phyloP scores from a whole-genome alignment of 257 asterid species.

The Solanum pinnatisectum region DNA sequence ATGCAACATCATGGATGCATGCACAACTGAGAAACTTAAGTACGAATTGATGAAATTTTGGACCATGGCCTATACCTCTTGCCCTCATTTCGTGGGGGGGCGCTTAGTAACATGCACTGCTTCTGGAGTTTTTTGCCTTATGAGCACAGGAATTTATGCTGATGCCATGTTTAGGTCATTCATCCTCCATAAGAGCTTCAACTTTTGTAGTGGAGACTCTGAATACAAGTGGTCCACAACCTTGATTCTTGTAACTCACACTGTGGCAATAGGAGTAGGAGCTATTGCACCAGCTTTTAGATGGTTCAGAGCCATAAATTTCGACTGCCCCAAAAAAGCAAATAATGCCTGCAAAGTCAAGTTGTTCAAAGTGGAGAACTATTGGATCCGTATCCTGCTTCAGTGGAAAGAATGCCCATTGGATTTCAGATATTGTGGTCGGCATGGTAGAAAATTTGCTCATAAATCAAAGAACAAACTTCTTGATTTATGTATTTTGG shows the following conservation, averaged over 20 bases:
- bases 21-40: conserved; percentile 25
- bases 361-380: conserved; percentile 35
- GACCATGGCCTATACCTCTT: conserved; percentile 89
- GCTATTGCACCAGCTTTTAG: conserved; percentile 64
- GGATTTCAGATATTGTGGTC: conserved; percentile 26
- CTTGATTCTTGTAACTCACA: conserved; percentile 45
- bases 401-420: conserved; percentile 49
- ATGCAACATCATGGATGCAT: conserved; percentile 10
- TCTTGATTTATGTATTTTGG: conserved; percentile 32
- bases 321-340: conserved; percentile 44
- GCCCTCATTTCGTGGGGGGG: conserved; percentile 64
- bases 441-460: conserved; percentile 30
- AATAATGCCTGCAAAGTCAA: conserved; percentile 1
- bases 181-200: conserved; percentile 39
- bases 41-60: conserved; percentile 52
- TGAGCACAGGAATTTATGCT: conserved; percentile 31
- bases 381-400: conserved; percentile 42
- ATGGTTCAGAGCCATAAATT: conserved; percentile 49
- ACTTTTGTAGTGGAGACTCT: conserved; percentile 53
- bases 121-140: conserved; percentile 63
- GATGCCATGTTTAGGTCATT: conserved; percentile 52
- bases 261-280: conserved; percentile 48
- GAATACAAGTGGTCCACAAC: conserved; percentile 73
- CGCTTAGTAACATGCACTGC: conserved; percentile 70
- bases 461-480: conserved; percentile 26